phyloP scores from a whole-genome alignment of 176 grass and related monocot species.

The Eragrostis nindensis region DNA sequence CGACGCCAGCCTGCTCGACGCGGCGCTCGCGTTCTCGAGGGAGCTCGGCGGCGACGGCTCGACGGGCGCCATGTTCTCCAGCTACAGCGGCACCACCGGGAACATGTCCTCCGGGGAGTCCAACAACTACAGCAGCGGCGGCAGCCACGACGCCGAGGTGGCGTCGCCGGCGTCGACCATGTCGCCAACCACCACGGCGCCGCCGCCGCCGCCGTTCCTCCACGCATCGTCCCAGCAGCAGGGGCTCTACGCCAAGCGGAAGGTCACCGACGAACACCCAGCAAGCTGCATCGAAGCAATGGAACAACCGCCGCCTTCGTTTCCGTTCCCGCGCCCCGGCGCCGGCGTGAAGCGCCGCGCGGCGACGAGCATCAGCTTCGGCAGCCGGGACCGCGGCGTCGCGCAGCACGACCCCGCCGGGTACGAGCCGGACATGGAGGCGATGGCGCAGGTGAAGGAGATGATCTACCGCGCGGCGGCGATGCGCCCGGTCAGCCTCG shows the following conservation, averaged over 20 bases:
- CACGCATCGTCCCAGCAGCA: not conserved
- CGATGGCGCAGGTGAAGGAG: conserved; percentile 86
- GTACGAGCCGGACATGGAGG: conserved; percentile 80
- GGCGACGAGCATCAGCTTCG: conserved; percentile 53
- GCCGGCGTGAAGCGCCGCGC: conserved; percentile 17
- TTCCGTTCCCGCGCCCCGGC: conserved; percentile 3
- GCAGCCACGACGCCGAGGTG: conserved; percentile 59
- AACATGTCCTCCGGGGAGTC: conserved; percentile 87
- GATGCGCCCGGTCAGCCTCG: conserved; percentile 69
- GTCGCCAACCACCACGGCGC: conserved; percentile 37
- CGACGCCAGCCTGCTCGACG: conserved; percentile 47
- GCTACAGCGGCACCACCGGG: conserved; percentile 54
- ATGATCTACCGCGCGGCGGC: conserved; percentile 86
- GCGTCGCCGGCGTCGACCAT: conserved; percentile 67
- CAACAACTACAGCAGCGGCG: conserved; percentile 51
- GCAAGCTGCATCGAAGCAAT: not conserved
- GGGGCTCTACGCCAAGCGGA: conserved; percentile 34
- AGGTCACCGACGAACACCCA: conserved; percentile 36
- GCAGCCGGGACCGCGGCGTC: not conserved
- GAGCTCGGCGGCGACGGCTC: conserved; percentile 35
- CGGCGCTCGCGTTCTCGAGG: conserved; percentile 45
- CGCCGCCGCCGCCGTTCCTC: conserved; percentile 6
- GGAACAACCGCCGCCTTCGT: not conserved
- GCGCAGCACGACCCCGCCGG: not conserved
- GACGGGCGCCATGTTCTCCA: conserved; percentile 48